Percentiles rank a stretch among this genome's conserved stretches.
Conservation (phyloP, 257 asterid species). For the Eucommia ulmoides region DNA sequence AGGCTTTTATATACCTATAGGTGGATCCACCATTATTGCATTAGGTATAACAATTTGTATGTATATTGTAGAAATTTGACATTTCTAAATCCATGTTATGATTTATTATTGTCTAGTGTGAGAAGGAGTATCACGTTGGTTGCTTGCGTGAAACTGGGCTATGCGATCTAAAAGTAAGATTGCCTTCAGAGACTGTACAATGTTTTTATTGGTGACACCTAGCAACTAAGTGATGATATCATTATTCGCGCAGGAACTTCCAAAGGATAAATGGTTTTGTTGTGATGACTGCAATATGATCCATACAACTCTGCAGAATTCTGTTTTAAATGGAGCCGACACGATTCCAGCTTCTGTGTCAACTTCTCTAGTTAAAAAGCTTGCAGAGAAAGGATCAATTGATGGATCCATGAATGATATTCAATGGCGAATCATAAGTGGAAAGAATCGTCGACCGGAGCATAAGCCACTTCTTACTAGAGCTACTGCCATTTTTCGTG, state of each 20-base stretch:
- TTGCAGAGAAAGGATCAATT: constrained; percentile 33
- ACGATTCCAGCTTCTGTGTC: constrained; percentile 46
- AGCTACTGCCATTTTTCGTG: constrained; percentile 93
- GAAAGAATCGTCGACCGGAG: constrained; percentile 70
- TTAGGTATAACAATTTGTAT: no score
- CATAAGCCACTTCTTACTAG: constrained; percentile 75
- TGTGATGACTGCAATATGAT: constrained; percentile 66
- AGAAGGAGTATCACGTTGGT: constrained; percentile 98
- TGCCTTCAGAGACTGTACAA: constrained; percentile 8
- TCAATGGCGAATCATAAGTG: constrained; percentile 74
- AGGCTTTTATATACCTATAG: constrained; percentile 6
- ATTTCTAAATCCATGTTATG: constrained; percentile 2
- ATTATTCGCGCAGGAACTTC: constrained; percentile 65
- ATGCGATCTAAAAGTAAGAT: constrained; percentile 81
- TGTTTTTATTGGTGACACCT: not conserved
- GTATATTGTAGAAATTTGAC: no score
- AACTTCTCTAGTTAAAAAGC: constrained; percentile 39
- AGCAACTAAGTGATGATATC: constrained; percentile 11
- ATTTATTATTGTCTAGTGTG: constrained; percentile 46
- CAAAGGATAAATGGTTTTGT: constrained; percentile 96
- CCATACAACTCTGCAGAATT: constrained; percentile 46
- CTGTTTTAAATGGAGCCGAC: constrained; percentile 47
- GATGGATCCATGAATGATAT: constrained; percentile 31
- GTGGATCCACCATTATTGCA: no score
- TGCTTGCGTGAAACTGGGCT: constrained; percentile 71